Conservation (phyloP, 1,284 basidiomycete species). For the Sporisorium graminicola region DNA sequence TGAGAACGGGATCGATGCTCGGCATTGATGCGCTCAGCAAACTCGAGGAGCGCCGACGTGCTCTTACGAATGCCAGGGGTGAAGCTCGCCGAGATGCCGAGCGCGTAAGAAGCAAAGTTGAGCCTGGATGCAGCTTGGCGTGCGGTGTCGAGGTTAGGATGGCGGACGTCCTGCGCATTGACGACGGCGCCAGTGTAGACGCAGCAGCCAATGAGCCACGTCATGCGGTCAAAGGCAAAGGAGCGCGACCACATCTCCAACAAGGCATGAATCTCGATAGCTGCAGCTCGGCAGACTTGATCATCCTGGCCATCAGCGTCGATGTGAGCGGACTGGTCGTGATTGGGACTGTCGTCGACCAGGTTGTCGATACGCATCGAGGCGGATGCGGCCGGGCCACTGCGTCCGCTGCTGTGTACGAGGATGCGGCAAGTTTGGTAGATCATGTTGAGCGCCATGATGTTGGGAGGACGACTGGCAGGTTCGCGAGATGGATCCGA, state of each 20-base stretch:
- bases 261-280: slow-evolving; percentile 4
- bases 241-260: slow-evolving; percentile 11
- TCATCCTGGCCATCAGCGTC: not conserved
- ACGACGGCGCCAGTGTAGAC: slow-evolving; percentile 7
- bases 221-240: slow-evolving; percentile 10
- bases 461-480: slow-evolving; percentile 3
- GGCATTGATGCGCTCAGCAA: slow-evolving; percentile 1
- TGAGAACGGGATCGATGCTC: not conserved
- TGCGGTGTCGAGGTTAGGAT: not conserved
- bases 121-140: slow-evolving; percentile 2
- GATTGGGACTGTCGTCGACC: not conserved
- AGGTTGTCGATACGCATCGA: slow-evolving; percentile 7
- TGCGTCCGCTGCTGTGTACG: slow-evolving; percentile 4
- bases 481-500: not conserved
- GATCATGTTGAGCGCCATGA: slow-evolving; percentile 10
- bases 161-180: slow-evolving; percentile 6
- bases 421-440: slow-evolving; percentile 7
- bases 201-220: slow-evolving; percentile 9
- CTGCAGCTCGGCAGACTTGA: slow-evolving; percentile 4
- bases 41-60: slow-evolving; percentile 4
- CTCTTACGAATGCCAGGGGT: slow-evolving; percentile 9
- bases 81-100: slow-evolving; percentile 7
- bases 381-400: not conserved
- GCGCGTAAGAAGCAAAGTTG: slow-evolving; percentile 4
- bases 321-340: not conserved